Evolutionary conservation across 2,329 filamentous ascomycete genomes (phyloP).

Genomic region (Sporothrix brunneoviolacea): DNA sequence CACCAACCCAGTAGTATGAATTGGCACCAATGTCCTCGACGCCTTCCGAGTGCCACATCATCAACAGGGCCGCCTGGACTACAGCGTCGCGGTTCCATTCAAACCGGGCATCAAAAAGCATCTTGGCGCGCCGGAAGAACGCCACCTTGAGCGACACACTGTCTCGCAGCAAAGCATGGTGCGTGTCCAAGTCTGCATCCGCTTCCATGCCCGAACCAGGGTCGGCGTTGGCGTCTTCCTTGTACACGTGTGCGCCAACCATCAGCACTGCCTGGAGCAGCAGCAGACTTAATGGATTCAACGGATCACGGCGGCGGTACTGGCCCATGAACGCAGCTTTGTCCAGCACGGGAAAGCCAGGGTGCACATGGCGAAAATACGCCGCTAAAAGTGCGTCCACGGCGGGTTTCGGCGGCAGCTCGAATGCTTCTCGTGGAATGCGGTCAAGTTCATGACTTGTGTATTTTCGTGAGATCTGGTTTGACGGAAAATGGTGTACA

Average conservation of each 20-base stretch:
- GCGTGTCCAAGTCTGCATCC: neutral
- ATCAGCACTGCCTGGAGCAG: slow-evolving; percentile 81
- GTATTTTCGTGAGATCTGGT: slow-evolving; percentile 34
- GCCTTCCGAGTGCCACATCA: slow-evolving; percentile 50
- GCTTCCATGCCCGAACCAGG: neutral
- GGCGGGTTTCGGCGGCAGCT: slow-evolving; percentile 39
- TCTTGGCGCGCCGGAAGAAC: slow-evolving; percentile 47
- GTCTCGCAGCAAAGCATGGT: neutral
- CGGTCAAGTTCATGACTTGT: slow-evolving; percentile 36
- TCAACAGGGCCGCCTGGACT: slow-evolving; percentile 46
- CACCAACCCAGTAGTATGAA: slow-evolving; percentile 46
- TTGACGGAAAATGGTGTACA: slow-evolving; percentile 33
- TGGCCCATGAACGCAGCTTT: slow-evolving; percentile 76
- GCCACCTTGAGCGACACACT: slow-evolving; percentile 31
- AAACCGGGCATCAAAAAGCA: slow-evolving; percentile 45
- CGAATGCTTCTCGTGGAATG: slow-evolving; percentile 40
- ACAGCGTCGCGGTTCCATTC: slow-evolving; percentile 47
- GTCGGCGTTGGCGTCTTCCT: slow-evolving; percentile 26
- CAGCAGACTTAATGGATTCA: slow-evolving; percentile 75
- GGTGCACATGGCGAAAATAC: slow-evolving; percentile 84
- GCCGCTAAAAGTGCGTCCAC: slow-evolving; percentile 44
- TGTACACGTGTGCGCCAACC: slow-evolving; percentile 44
- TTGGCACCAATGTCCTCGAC: slow-evolving; percentile 50
- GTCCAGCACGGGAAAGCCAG: slow-evolving; percentile 84
- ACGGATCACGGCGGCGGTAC: slow-evolving; percentile 58